Evolutionary conservation across 2,329 filamentous ascomycete genomes (phyloP).

Genomic region (Gnomoniopsis sp.): DNA sequence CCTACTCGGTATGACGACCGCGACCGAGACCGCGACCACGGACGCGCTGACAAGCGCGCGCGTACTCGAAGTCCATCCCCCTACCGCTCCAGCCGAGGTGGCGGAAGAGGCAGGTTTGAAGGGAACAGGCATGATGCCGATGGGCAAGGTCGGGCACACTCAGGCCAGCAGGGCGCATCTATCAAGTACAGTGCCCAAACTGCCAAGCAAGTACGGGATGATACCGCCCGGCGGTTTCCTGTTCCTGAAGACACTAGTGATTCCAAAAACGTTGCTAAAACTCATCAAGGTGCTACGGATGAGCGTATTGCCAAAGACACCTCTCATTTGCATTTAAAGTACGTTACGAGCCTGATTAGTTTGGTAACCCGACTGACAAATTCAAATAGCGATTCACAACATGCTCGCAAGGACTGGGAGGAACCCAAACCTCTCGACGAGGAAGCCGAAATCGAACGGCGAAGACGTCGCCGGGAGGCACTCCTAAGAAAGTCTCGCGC

Average conservation of each 20-base stretch:
- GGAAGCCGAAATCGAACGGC: conserved; percentile 78
- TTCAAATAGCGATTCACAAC: conserved; percentile 4
- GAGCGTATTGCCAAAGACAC: conserved; percentile 31
- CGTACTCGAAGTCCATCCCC: conserved; percentile 28
- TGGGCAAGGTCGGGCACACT: conserved; percentile 24
- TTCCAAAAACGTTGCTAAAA: conserved; percentile 66
- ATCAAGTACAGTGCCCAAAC: conserved; percentile 44
- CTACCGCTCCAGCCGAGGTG: conserved; percentile 19
- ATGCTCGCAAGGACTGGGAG: conserved; percentile 34
- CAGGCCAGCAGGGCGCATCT: conserved; percentile 28
- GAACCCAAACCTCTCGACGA: conserved; percentile 68
- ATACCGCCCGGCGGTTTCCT: conserved; percentile 61
- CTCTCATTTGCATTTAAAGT: conserved; percentile 33
- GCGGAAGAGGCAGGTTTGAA: conserved; percentile 26
- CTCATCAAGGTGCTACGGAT: conserved; percentile 57
- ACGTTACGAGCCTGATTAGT: conserved; percentile 17
- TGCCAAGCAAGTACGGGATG: conserved; percentile 48
- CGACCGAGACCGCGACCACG: conserved; percentile 34
- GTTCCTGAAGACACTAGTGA: conserved; percentile 55
- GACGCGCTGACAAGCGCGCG: conserved; percentile 26
- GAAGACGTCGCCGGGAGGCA: conserved; percentile 78
- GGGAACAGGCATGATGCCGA: conserved; percentile 24
- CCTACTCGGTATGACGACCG: conserved; percentile 48
- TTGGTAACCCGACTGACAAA: not conserved
- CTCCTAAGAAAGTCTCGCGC: conserved; percentile 80